These are phyloP conservation scores for Inonotus obliquus DNA, from an alignment of 1,284 basidiomycete species.

Conservation along the genomic window DNA sequence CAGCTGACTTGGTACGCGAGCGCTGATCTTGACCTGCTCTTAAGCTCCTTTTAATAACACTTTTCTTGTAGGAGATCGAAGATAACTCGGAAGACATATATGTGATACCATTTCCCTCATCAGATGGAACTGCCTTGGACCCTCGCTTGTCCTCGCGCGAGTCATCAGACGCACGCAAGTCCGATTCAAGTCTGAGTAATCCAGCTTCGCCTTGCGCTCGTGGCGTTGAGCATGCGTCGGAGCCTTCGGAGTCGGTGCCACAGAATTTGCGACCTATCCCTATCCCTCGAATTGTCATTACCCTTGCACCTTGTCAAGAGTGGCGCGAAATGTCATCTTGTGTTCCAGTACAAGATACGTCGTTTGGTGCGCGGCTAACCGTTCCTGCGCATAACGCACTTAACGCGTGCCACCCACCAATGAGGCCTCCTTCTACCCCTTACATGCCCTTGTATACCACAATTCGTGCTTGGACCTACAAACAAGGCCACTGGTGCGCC, in stretches of 20 bases:
- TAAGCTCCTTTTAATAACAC: slow-evolving; percentile 14
- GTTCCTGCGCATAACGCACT: slow-evolving; percentile 46
- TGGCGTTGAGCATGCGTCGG: not conserved
- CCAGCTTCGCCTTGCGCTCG: not conserved
- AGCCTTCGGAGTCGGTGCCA: slow-evolving; percentile 5
- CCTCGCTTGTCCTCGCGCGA: not conserved
- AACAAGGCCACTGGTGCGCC: slow-evolving; percentile 50
- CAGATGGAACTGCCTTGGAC: not conserved
- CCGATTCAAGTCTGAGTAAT: not conserved
- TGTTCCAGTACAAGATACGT: slow-evolving; percentile 50
- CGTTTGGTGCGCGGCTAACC: slow-evolving; percentile 45
- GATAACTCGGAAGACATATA: slow-evolving; percentile 15
- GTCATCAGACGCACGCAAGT: not conserved
- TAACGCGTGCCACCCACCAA: slow-evolving; percentile 46
- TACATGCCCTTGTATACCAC: slow-evolving; percentile 21
- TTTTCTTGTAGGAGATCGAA: slow-evolving; percentile 21
- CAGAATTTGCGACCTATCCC: slow-evolving; percentile 30
- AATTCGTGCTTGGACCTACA: slow-evolving; percentile 42
- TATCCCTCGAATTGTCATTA: slow-evolving; percentile 48
- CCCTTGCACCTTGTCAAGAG: slow-evolving; percentile 36
- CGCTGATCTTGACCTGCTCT: slow-evolving; percentile 4
- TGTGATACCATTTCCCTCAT: slow-evolving; percentile 8
- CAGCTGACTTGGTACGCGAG: slow-evolving; percentile 16
- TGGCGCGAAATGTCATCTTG: slow-evolving; percentile 37
- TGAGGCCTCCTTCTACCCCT: slow-evolving; percentile 23